Evolutionary conservation across 192 early-diverging fungal species (phyloP), one percentile per base, ranked within the genome.

Genomic region (Coemansia sp.): DNA sequence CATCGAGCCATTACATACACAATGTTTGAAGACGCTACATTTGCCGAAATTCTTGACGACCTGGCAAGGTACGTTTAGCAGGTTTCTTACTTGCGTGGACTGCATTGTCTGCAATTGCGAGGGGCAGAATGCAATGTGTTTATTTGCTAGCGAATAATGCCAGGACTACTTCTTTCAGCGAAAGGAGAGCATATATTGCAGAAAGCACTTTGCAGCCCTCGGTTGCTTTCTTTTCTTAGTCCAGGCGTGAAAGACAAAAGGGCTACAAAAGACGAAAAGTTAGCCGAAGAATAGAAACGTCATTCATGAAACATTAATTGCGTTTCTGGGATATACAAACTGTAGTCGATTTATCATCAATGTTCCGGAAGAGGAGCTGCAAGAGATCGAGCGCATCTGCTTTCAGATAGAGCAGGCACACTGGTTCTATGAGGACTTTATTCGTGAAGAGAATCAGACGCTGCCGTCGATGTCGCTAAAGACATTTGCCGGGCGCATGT

Each of bases 351-450:
- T 98, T 82, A 96, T 98, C 62, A 94, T 98, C 76, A 98, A 98
- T 74, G 89, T 98, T 6, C 97, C 97, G 8, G 88, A 94, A 36
- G 95, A 93, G 74, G 97, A 98, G 78, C 82, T 97, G 10, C 71
- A 87, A 8, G 90, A 92, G n/a, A 86, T 98, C n/a, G 93, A 94
- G 63, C 84, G 97, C 10, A 94, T 98, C 58, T 96, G 91, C 62
- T 98, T 98, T 68, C 97, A 98, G 79, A 96, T 98, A 31, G 97
- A 98, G 71, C 93, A 94, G 75, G 97, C 97, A 8, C 94, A 96
- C 70, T 98, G 97, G 97, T 98, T 92, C 76, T 98, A 98, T 78
- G 93, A 95, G 68, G 97, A 98, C 76, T 97, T 97, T 85, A 85
- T 95, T n/a, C 86, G 95, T 57, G 92, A 93, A 67, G 71, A 88